Conservation (phyloP, 306 rosid species). For the Oemleria cerasiformis region DNA sequence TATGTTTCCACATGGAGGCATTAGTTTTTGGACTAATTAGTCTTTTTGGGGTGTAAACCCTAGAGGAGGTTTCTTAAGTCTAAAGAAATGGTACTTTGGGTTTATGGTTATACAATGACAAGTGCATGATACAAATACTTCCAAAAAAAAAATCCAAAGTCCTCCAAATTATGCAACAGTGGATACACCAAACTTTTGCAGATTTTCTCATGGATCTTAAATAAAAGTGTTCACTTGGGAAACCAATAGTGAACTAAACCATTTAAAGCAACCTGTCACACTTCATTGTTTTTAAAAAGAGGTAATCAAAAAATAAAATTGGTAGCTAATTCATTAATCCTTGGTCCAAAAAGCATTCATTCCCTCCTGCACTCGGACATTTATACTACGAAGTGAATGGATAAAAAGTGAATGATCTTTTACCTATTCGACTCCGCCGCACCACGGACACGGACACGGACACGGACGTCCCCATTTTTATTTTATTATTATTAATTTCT, state of each 20-base stretch:
- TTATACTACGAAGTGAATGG: too few species aligned
- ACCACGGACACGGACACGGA: too few species aligned
- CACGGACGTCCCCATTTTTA: too few species aligned
- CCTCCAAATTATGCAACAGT: background rate
- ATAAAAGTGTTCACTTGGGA: background rate
- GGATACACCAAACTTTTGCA: background rate
- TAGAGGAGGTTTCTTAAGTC: background rate
- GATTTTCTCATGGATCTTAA: background rate
- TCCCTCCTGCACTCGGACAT: too few species aligned
- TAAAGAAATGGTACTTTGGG: background rate
- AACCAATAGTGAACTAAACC: background rate
- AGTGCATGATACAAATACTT: background rate
- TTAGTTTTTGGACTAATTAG: background rate
- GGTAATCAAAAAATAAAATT: background rate
- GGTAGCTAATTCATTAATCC: background rate
- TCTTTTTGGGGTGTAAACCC: slow-evolving; percentile 1
- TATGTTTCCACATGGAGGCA: background rate
- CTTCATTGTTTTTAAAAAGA: background rate
- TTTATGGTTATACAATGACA: background rate
- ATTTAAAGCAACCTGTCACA: background rate
- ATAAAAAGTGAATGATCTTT: too few species aligned
- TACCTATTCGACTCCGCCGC: too few species aligned
- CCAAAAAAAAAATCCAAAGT: background rate
- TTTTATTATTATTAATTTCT: too few species aligned
- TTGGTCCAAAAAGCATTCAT: background rate